Conservation (phyloP, 306 rosid genomes). For the Carpinus fangiana region DNA sequence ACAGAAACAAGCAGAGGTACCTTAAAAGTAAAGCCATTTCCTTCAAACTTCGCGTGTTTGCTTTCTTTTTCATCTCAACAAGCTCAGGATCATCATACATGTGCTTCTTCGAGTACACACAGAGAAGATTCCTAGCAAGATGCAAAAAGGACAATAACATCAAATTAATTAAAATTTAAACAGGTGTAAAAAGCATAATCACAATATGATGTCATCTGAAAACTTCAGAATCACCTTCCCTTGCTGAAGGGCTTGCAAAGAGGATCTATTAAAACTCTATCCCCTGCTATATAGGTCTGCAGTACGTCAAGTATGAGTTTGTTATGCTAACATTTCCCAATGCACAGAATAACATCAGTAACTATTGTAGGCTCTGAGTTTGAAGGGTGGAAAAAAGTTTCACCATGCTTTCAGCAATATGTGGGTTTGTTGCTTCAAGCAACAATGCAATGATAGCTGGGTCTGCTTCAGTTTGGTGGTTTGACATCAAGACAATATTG, state of each 20-base stretch:
- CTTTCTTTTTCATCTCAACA: conserved; percentile 79
- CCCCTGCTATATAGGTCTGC: conserved; percentile 92
- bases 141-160: background rate
- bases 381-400: conserved; percentile 23
- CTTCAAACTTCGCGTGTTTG: conserved; percentile 87
- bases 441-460: conserved; percentile 90
- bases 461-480: conserved; percentile 99
- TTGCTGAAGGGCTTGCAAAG: conserved; percentile 97
- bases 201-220: conserved; percentile 22
- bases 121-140: conserved; percentile 80
- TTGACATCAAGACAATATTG: conserved; percentile 89
- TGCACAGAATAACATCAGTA: conserved; percentile 9
- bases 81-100: conserved; percentile 85
- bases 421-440: conserved; percentile 68
- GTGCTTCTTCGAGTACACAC: conserved; percentile 98
- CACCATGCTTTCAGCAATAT: conserved; percentile 83
- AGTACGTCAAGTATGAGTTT: conserved; percentile 35
- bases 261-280: conserved; percentile 91
- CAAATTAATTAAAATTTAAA: background rate
- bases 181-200: conserved; percentile 16
- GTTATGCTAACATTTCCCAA: conserved; percentile 36
- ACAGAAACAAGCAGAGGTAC: conserved; percentile 46
- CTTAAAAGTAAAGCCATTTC: conserved; percentile 90
- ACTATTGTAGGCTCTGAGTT: background rate
- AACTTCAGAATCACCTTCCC: conserved; percentile 71